Conservation (phyloP, 768 basidiomycete species). For the Tremella mesenterica region DNA sequence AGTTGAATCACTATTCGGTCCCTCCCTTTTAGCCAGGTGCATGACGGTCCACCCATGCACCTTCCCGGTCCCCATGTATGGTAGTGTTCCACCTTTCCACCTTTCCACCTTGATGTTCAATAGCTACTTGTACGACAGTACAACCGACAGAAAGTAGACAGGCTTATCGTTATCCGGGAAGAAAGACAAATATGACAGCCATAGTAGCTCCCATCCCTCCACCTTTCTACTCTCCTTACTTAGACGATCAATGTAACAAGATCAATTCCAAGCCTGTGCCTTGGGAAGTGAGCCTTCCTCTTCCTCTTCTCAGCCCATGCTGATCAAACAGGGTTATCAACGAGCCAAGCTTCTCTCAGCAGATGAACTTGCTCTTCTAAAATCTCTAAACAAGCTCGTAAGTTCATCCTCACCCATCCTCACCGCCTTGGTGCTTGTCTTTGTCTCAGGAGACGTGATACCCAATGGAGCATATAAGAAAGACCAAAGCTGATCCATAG, state of each 20-base stretch:
- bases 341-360: conserved; percentile 79
- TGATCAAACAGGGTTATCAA: conserved; percentile 68
- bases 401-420: conserved; percentile 42
- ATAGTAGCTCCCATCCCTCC: conserved; percentile 37
- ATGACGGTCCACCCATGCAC: background rate
- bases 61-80: background rate
- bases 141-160: too few relatives aligned
- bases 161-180: background rate
- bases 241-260: conserved; percentile 79
- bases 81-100: background rate
- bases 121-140: too few relatives aligned
- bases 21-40: conserved; percentile 2
- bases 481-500: conserved; percentile 8
- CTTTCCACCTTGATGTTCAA: background rate
- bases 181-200: conserved; percentile 16
- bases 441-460: background rate
- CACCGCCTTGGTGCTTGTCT: background rate
- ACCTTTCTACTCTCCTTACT: conserved; percentile 52
- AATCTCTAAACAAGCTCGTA: conserved; percentile 73
- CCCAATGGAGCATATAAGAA: background rate
- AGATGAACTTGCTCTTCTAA: conserved; percentile 78
- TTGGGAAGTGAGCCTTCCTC: conserved; percentile 67
- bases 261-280: conserved; percentile 83
- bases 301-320: background rate
- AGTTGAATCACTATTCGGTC: background rate